Evolutionary conservation across 2,329 filamentous ascomycete species (phyloP), one percentile per base, ranked within the genome.

Genomic region (Westerdykella ornata): DNA sequence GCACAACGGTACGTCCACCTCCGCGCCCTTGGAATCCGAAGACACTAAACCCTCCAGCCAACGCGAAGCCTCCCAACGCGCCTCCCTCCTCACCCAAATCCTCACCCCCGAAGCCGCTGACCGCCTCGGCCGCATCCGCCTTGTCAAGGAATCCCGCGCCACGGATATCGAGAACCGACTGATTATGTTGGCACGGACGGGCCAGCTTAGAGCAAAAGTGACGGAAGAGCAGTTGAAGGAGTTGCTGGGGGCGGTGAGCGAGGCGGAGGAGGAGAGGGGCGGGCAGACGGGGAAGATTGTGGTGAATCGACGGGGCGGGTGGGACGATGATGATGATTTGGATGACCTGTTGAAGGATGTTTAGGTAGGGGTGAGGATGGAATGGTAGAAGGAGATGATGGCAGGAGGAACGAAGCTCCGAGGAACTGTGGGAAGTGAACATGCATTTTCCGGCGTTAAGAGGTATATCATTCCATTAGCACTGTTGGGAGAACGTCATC

Each of bases 221-320:
- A 90, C 85, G 1, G 92, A 98, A 69, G 81, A 83, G 37, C 89
- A 97, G 72, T 75, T 98, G 59, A 96, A 97, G 73, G 88, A 94
- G 52, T 75, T 98, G 43, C 70, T 98, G 49, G 85, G 81, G 48
- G 87, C 88, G 13, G 79, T 96, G 45, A 83, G 87, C 17, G 88
- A 95, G 60, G 68, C 72, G 62, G 84, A 80, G 52, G 77, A 81
- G 68, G 57, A 63, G 68, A 65, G 51, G 47, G 22, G 22, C 12
- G 84, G 79, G 52, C 74, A 79, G 68, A 78, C 87, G 67, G 73
- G 74, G 45, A 92, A 88, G 72, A 92, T 96, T 66, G 86, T 94
- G 28, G 85, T 95, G 43, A 84, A 75, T 57, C 76, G 89, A 57
- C 76, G 88, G 60, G 86, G 84, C 0, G 61, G 61, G 60, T 88